These are phyloP conservation scores for Helotiales sp. DNA, from an alignment of 2,329 filamentous ascomycete genomes.

Conservation along the genomic window DNA sequence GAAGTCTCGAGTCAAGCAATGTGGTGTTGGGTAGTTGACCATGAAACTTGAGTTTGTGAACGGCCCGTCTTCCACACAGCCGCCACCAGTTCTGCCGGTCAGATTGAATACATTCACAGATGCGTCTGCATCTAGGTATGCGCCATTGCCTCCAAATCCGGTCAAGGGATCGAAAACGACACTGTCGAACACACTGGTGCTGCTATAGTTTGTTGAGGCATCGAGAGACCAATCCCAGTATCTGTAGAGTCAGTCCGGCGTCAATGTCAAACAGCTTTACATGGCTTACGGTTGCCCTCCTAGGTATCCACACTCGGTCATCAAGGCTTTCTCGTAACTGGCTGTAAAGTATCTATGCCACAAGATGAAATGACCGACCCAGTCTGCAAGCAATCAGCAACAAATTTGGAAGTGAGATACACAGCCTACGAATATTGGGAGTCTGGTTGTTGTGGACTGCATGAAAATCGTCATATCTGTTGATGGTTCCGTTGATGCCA, in stretches of 20 bases:
- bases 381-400: neutral
- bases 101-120: neutral
- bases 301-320: neutral
- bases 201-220: neutral
- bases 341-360: neutral
- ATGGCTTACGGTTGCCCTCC: neutral
- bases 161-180: neutral
- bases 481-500: neutral
- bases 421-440: neutral
- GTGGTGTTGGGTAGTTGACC: neutral
- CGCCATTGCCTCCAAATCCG: neutral
- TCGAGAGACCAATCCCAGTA: neutral
- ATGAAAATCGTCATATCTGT: neutral
- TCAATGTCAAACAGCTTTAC: neutral
- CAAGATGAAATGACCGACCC: neutral
- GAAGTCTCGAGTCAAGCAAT: neutral
- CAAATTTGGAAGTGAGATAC: neutral
- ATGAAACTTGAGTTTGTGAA: neutral
- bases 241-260: neutral
- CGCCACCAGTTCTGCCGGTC: neutral
- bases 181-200: neutral
- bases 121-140: neutral
- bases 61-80: neutral
- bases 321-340: neutral
- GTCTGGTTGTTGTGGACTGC: neutral